Evolutionary conservation across 2,329 filamentous ascomycete species (phyloP).

Genomic region (Plectosphaerella cucumerina): DNA sequence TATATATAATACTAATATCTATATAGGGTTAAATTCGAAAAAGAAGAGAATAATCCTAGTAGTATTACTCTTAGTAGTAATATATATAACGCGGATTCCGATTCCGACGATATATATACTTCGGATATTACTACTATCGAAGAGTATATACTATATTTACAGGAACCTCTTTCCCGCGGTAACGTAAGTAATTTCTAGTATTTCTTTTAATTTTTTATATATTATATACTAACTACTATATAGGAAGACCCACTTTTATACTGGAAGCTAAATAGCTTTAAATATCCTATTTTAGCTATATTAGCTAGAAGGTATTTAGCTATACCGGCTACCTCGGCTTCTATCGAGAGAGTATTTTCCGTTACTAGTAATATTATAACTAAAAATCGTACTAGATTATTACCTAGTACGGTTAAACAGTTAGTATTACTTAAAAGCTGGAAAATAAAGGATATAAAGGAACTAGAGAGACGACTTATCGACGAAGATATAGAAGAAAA

Average conservation of each 20-base stretch:
- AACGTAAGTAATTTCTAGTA: neutral
- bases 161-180: neutral
- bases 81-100: neutral
- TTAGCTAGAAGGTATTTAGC: neutral
- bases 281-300: neutral
- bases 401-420: neutral
- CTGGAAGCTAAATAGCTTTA: neutral
- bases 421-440: constrained; percentile 2
- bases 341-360: constrained; percentile 1
- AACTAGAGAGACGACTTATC: neutral
- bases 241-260: neutral
- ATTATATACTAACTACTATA: constrained; percentile 1
- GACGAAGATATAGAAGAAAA: neutral
- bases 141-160: neutral
- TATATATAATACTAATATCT: neutral
- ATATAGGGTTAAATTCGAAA: neutral
- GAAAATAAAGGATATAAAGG: constrained; percentile 1
- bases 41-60: neutral
- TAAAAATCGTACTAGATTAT: neutral
- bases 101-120: neutral
- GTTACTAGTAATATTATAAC: constrained; percentile 1
- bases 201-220: neutral
- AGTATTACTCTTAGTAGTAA: neutral
- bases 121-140: neutral
- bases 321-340: neutral